Conservation (phyloP, 805 yeast species). For the Pichia sporocuriosa region DNA sequence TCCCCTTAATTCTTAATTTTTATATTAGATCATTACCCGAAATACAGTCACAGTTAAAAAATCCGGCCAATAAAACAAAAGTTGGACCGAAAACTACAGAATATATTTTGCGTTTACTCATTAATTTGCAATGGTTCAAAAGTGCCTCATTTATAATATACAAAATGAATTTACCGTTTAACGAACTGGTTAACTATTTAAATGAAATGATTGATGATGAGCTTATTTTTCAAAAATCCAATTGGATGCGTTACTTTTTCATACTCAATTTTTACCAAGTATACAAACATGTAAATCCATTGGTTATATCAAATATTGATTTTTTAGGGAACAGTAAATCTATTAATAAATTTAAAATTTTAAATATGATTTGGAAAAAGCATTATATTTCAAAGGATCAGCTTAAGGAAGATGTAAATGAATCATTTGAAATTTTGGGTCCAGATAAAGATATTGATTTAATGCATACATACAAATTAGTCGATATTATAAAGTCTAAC, state of each 20-base stretch:
- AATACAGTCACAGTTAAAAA: not conserved
- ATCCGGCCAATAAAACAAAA: not conserved
- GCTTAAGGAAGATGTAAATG: constrained; percentile 2
- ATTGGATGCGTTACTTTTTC: constrained; percentile 10
- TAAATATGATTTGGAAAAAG: constrained; percentile 6
- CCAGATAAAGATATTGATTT: constrained; percentile 1
- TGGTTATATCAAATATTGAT: constrained; percentile 12
- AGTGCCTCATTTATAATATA: constrained; percentile 13
- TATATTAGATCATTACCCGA: constrained; percentile 9
- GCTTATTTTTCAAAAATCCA: constrained; percentile 10
- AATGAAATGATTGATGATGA: constrained; percentile 7
- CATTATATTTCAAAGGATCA: not conserved
- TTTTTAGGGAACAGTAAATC: constrained; percentile 1
- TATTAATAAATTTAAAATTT: constrained; percentile 5
- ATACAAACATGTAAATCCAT: constrained; percentile 7
- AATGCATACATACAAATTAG: constrained; percentile 3
- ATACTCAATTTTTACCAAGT: constrained; percentile 8
- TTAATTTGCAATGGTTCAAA: constrained; percentile 11
- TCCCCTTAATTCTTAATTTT: constrained; percentile 6
- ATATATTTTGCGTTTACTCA: not conserved
- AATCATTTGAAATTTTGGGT: not conserved
- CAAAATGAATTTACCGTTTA: constrained; percentile 5
- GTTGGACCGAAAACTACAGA: not conserved
- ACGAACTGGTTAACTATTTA: constrained; percentile 6
- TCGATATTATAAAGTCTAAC: constrained; percentile 6